Base-by-base conservation (phyloP, 2,329 filamentous ascomycete genomes). In the Scedosporium minutisporum region DNA sequence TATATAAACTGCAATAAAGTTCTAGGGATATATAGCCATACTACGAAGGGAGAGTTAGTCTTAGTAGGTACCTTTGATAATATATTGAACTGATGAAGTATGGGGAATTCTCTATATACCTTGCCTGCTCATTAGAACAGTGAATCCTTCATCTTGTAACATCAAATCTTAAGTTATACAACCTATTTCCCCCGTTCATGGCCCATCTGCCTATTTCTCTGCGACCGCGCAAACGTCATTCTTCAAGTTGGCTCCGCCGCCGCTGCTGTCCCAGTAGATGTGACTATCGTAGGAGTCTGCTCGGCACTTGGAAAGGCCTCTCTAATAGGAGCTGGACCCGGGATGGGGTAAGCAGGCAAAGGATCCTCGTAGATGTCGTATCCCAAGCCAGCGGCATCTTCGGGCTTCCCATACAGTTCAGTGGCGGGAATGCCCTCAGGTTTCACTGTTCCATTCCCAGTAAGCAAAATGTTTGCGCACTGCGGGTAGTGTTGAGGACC, bases 401-500 rank as follows among this genome's bases (percentile, higher is more conserved):
- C 74, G 3, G 64, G 58, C 16, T 69, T 63, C 3, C 67, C 71
- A 69, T 77, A 77, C 62, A 75, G 72, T 33, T 68, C 69, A 3
- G 72, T 75, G 14, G 73, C 73, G 44, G 70, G 69, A 60, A 73
- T 69, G 25, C 65, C 69, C 18, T 64, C 57, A 29, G 73, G 68
- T 7, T 64, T 63, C 9, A 65, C 65, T 0, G 68, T 66, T 27
- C 75, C 75, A 55, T 72, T 70, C 46, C 80, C 79, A 58, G 73
- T 75, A 57, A 82, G 73, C 68, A 77, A 71, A 55, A 81, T 68
- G 67, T 81, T 80, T 64, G 80, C 72, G 67, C 80, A 82, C 72
- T 81, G 78, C 14, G 80, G 79, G 69, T 82, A 82, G 63, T 75
- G 73, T 69, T 82, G 80, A 1, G 80, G 79, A 60, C 76, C 76